phyloP scores from a whole-genome alignment of 176 grass and related monocot genomes.

The Hyparrhenia diplandra region DNA sequence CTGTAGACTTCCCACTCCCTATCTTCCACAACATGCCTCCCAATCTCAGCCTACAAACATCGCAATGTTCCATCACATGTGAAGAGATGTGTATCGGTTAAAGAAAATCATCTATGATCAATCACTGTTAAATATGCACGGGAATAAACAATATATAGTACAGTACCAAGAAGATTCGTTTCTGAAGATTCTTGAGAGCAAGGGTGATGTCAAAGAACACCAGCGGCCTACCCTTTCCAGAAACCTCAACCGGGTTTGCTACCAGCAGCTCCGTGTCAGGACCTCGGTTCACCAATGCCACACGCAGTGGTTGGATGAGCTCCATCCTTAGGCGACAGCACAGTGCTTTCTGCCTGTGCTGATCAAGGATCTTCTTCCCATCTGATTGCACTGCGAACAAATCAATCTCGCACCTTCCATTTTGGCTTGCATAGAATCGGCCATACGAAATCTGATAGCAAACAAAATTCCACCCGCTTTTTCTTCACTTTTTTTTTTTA shows the following conservation, averaged over 20 bases:
- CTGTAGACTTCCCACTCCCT: constrained; percentile 85
- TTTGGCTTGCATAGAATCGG: constrained; percentile 65
- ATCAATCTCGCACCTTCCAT: constrained; percentile 62
- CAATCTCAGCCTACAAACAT: constrained; percentile 66
- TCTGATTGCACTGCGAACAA: constrained; percentile 75
- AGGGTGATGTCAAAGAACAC: constrained; percentile 84
- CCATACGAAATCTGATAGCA: constrained; percentile 51
- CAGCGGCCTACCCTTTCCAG: constrained; percentile 66
- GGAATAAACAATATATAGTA: neutral
- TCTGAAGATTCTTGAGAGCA: constrained; percentile 73
- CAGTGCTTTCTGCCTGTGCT: constrained; percentile 40
- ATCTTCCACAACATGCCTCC: constrained; percentile 48
- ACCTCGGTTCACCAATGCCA: constrained; percentile 55
- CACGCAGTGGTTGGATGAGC: constrained; percentile 41
- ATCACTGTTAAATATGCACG: neutral
- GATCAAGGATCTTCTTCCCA: constrained; percentile 66
- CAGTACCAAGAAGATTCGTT: constrained; percentile 68
- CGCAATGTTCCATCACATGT: neutral
- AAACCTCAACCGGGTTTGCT: constrained; percentile 70
- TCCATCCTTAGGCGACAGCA: constrained; percentile 58
- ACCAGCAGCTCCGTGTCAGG: constrained; percentile 75
- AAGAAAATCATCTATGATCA: neutral
- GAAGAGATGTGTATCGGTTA: neutral
- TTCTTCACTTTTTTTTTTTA: neutral
- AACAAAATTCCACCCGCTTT: neutral